phyloP scores from a whole-genome alignment of 768 basidiomycete species.

The Paxillus involutus region DNA sequence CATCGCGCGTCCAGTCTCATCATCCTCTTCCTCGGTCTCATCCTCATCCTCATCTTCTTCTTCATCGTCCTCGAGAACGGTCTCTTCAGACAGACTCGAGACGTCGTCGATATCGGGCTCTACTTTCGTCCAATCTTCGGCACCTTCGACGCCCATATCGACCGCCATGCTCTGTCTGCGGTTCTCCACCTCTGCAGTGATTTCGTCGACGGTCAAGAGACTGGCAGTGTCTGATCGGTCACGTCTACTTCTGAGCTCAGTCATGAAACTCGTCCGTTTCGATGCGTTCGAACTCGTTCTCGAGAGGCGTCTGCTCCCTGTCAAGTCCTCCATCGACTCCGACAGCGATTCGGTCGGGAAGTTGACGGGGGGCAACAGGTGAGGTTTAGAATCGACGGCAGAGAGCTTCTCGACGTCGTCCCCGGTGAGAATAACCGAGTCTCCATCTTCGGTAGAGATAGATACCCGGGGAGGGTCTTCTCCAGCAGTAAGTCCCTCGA shows the following conservation, averaged over 20 bases:
- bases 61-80: constrained; percentile 48
- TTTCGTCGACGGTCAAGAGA: constrained; percentile 94
- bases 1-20: constrained; percentile 50
- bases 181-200: constrained; percentile 89
- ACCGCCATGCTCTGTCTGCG: constrained; percentile 52
- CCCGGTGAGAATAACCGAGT: constrained; percentile 57
- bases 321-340: constrained; percentile 68
- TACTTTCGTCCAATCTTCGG: constrained; percentile 76
- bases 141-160: constrained; percentile 45
- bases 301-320: constrained; percentile 39
- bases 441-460: constrained; percentile 71
- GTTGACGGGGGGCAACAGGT: constrained; percentile 74
- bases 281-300: constrained; percentile 46
- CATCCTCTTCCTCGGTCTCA: constrained; percentile 48
- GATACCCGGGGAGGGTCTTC: constrained; percentile 73
- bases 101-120: constrained; percentile 53
- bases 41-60: constrained; percentile 48
- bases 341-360: constrained; percentile 79
- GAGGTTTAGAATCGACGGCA: constrained; percentile 39
- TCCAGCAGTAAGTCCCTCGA: not conserved
- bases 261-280: constrained; percentile 78
- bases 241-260: constrained; percentile 76
- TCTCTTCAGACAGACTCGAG: constrained; percentile 44
- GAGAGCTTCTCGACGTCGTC: constrained; percentile 42
- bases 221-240: constrained; percentile 89